phyloP scores from a whole-genome alignment of 1,139 yeast species.

The Diutina siamensis region DNA sequence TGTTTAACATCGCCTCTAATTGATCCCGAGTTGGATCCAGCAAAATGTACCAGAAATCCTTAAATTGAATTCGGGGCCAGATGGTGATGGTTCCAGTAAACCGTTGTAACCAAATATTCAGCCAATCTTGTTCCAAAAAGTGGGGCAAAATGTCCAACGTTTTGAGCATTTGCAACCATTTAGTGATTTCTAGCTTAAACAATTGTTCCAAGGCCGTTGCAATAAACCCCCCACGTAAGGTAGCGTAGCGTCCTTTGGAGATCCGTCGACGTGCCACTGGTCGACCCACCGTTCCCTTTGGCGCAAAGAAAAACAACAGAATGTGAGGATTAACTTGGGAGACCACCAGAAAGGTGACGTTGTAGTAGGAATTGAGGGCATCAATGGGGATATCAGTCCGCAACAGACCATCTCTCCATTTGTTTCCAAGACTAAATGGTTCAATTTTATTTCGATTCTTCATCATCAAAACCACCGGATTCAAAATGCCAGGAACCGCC shows the following conservation, averaged over 20 bases:
- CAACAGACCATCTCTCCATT: slow-evolving; percentile 67
- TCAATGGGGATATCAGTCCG: slow-evolving; percentile 65
- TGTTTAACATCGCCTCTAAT: slow-evolving; percentile 42
- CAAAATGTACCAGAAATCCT: slow-evolving; percentile 53
- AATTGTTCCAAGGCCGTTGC: slow-evolving; percentile 64
- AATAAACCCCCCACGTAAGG: slow-evolving; percentile 65
- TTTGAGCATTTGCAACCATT: slow-evolving; percentile 62
- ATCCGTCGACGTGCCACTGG: slow-evolving; percentile 59
- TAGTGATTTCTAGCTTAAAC: slow-evolving; percentile 58
- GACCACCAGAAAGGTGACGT: slow-evolving; percentile 65
- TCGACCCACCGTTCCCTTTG: slow-evolving; percentile 71
- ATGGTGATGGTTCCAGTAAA: slow-evolving; percentile 69
- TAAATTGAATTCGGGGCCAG: slow-evolving; percentile 55
- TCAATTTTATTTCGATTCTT: slow-evolving; percentile 37
- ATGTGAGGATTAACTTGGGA: slow-evolving; percentile 82
- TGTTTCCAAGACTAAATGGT: slow-evolving; percentile 65
- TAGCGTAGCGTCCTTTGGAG: slow-evolving; percentile 23
- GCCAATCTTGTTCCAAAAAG: slow-evolving; percentile 70
- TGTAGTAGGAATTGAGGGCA: slow-evolving; percentile 62
- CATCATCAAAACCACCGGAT: slow-evolving; percentile 75
- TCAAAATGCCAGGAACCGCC: slow-evolving; percentile 77
- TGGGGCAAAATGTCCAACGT: slow-evolving; percentile 59
- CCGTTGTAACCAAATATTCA: slow-evolving; percentile 61
- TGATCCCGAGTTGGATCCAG: slow-evolving; percentile 56
- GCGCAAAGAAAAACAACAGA: slow-evolving; percentile 64